Percentiles rank a stretch among this genome's conserved stretches.
phyloP scores from a whole-genome alignment of 768 basidiomycete species.

The Lentinula boryana region DNA sequence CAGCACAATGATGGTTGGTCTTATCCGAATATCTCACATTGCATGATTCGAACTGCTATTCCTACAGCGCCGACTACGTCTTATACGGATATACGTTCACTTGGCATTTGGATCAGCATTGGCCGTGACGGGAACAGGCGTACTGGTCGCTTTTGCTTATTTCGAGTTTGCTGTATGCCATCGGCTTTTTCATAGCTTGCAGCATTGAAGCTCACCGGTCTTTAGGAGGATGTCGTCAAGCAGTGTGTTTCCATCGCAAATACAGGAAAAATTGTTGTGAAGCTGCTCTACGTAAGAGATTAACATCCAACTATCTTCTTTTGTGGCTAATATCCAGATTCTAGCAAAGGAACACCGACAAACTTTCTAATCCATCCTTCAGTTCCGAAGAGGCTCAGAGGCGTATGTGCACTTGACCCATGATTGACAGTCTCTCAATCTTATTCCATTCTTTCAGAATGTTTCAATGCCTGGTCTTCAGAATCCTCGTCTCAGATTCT shows the following conservation, averaged over 20 bases:
- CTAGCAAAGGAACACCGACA: not conserved
- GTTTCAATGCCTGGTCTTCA: constrained; percentile 30
- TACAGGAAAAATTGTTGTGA: not conserved
- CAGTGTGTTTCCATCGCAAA: constrained; percentile 1
- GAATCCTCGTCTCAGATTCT: constrained; percentile 31
- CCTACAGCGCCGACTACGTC: constrained; percentile 16
- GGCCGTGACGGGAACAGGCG: constrained; percentile 28
- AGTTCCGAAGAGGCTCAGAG: constrained; percentile 22
- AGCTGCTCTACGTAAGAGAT: constrained; percentile 1
- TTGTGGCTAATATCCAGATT: not conserved
- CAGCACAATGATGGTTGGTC: constrained; percentile 21
- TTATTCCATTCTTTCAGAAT: constrained; percentile 20
- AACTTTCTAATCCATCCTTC: not conserved
- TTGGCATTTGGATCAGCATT: constrained; percentile 27
- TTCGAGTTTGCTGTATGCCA: constrained; percentile 31
- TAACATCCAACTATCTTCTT: not conserved
- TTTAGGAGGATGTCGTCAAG: constrained; percentile 5
- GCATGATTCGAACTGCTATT: not conserved
- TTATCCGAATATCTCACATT: constrained; percentile 19
- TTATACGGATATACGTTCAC: constrained; percentile 17
- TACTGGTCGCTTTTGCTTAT: constrained; percentile 29
- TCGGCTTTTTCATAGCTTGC: not conserved
- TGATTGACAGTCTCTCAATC: not conserved
- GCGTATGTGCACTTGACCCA: constrained; percentile 19
- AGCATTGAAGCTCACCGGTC: not conserved